Evolutionary conservation across 2,329 filamentous ascomycete genomes (phyloP), one percentile per base, ranked within the genome.

Genomic region (Colletotrichum sp.): DNA sequence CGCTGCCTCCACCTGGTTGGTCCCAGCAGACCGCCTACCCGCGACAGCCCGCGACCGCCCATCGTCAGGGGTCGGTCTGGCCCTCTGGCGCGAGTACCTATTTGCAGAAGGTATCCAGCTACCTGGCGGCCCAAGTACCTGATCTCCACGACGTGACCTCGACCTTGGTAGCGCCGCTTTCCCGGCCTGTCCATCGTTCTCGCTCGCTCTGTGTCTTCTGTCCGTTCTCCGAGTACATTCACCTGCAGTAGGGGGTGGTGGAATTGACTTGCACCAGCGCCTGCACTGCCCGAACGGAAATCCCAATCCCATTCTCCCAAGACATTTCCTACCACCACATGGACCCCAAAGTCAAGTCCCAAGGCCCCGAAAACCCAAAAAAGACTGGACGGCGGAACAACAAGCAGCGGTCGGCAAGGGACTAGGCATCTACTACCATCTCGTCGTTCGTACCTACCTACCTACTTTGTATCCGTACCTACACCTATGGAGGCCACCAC

Each of bases 131-230:
- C 14, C 34, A 68, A 39, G 64, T 76, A 73, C 32, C 74, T 68
- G 74, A 76, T 76, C 74, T 74, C 70, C 70, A 48, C 70, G 70
- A 52, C 64, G 73, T 69, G 59, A 68, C 74, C 64, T 76, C 59
- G 32, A 65, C 64, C 69, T 57, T 74, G 64, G 74, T 69, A 74
- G 74, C 64, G 60, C 60, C 68, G 68, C 57, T 52, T 36, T 70
- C 68, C 60, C 60, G 59, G 70, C 74, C 71, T 69, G 65, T 61
- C 64, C 59, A 65, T 74, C 73, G 39, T 36, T 48, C 43, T 75
- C 60, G 74, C 64, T 72, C 63, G 69, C 63, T 63, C 69, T 63
- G 52, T 52, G 68, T 61, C 55, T 67, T 32, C 67, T 65, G 72
- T 63, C 73, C 65, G 70, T 61, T 76, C 74, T 39, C 70, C 66